These are phyloP conservation scores for Favolaschia claudopus DNA, from an alignment of 768 basidiomycete genomes.

Conservation along the genomic window DNA sequence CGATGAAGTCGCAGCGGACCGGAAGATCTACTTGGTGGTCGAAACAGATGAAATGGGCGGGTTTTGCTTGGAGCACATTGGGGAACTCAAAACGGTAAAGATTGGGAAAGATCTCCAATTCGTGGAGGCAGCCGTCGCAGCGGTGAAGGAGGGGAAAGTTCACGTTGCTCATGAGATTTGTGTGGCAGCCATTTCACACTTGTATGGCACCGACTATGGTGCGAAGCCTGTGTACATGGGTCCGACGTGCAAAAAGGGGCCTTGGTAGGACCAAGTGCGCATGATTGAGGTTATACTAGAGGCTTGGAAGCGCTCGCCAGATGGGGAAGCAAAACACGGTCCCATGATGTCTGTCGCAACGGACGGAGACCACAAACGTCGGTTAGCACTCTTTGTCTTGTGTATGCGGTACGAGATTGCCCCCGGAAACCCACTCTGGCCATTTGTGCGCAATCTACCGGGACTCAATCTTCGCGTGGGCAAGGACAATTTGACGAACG, in stretches of 20 bases:
- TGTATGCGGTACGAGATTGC: constrained; percentile 16
- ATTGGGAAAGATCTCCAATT: not conserved
- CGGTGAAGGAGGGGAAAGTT: constrained; percentile 1
- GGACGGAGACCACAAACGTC: constrained; percentile 27
- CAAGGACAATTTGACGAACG: constrained; percentile 19
- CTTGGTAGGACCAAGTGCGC: constrained; percentile 1
- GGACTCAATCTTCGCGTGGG: constrained; percentile 26
- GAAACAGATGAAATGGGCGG: not conserved
- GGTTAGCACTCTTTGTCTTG: constrained; percentile 12
- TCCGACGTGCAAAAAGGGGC: constrained; percentile 27
- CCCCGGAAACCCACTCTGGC: constrained; percentile 8
- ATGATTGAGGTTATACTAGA: constrained; percentile 1
- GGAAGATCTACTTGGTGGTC: not conserved
- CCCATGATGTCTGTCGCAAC: constrained; percentile 25
- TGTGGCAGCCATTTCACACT: constrained; percentile 25
- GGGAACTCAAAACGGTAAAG: not conserved
- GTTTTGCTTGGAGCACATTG: not conserved
- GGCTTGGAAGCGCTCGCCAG: constrained; percentile 10
- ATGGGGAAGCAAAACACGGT: constrained; percentile 11
- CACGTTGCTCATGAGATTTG: constrained; percentile 28
- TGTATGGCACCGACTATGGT: too few relatives aligned
- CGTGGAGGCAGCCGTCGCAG: not conserved
- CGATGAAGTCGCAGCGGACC: not conserved
- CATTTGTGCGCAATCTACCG: constrained; percentile 7
- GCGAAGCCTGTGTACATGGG: constrained; percentile 26